phyloP scores from a whole-genome alignment of 441 rosid species.

The Heliophila coronopifolia region DNA sequence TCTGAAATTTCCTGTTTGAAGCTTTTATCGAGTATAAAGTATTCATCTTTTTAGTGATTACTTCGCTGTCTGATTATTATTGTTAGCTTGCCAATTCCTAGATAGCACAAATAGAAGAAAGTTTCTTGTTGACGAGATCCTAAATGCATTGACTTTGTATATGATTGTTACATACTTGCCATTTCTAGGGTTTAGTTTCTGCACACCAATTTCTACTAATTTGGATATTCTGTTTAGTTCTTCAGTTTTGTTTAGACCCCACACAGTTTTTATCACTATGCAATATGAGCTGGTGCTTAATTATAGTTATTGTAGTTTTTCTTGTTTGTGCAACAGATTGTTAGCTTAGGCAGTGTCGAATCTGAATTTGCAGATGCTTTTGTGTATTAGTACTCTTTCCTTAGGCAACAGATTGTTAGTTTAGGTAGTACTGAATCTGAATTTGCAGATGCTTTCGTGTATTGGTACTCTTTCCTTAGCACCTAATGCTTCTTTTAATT shows the following conservation, averaged over 20 bases:
- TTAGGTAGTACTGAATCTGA: neutral
- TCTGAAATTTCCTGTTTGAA: neutral
- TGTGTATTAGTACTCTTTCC: too few relatives aligned
- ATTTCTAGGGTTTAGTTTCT: neutral
- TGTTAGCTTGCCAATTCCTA: neutral
- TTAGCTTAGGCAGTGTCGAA: too few relatives aligned
- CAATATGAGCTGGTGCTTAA: slow-evolving; percentile 1
- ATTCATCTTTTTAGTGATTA: neutral
- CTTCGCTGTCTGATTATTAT: neutral
- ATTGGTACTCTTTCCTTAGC: neutral
- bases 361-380: too few relatives aligned
- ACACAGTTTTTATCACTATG: neutral
- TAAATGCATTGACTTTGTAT: neutral
- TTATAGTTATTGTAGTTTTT: neutral
- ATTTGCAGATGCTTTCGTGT: neutral
- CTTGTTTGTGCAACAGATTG: neutral
- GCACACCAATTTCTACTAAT: neutral
- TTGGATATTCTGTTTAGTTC: neutral
- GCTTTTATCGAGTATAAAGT: slow-evolving; percentile 3
- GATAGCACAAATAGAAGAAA: neutral
- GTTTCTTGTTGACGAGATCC: slow-evolving; percentile 22
- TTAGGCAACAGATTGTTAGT: neutral
- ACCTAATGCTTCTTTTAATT: neutral
- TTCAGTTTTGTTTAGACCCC: neutral
- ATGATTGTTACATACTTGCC: neutral